phyloP scores from a whole-genome alignment of 495 filamentous ascomycete species.

The Trichoderma parareesei region DNA sequence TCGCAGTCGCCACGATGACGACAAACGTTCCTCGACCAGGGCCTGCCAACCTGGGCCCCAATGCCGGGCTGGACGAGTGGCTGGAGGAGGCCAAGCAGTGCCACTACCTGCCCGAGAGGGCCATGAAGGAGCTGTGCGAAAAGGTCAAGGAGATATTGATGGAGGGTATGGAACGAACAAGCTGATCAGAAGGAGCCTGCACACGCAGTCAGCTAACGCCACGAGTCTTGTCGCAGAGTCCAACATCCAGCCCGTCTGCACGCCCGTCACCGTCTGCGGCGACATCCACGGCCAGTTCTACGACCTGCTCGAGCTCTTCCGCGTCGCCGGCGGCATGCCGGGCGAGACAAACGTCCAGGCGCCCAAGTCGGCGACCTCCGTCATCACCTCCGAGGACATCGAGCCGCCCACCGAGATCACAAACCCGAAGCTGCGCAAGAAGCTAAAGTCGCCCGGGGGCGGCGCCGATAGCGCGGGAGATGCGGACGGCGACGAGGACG shows the following conservation, averaged over 20 bases:
- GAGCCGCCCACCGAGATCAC: conserved; percentile 80
- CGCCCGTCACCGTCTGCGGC: conserved; percentile 96
- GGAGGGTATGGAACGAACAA: conserved; percentile 59
- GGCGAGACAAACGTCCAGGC: conserved; percentile 59
- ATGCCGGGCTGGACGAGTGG: conserved; percentile 92
- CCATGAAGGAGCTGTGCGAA: conserved; percentile 98
- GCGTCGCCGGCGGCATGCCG: conserved; percentile 92
- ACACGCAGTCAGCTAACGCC: background rate
- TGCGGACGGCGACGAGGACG: conserved; percentile 37
- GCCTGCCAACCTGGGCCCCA: conserved; percentile 71
- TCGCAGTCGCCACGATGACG: conserved; percentile 19
- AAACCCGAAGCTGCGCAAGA: conserved; percentile 74
- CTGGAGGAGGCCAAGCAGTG: conserved; percentile 90
- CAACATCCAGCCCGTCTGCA: conserved; percentile 92
- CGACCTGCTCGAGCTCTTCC: conserved; percentile 93
- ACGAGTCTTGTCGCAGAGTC: conserved; percentile 53
- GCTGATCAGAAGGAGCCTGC: background rate
- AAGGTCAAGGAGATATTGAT: conserved; percentile 97
- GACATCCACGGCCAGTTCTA: conserved; percentile 99
- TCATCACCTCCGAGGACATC: conserved; percentile 77
- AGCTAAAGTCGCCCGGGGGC: conserved; percentile 52
- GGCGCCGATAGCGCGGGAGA: conserved; percentile 16
- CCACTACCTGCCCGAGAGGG: conserved; percentile 87
- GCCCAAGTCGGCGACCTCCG: conserved; percentile 52
- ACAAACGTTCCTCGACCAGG: conserved; percentile 64